Evolutionary conservation across 495 filamentous ascomycete species (phyloP).

Genomic region (Saxophila tyrrhenica): DNA sequence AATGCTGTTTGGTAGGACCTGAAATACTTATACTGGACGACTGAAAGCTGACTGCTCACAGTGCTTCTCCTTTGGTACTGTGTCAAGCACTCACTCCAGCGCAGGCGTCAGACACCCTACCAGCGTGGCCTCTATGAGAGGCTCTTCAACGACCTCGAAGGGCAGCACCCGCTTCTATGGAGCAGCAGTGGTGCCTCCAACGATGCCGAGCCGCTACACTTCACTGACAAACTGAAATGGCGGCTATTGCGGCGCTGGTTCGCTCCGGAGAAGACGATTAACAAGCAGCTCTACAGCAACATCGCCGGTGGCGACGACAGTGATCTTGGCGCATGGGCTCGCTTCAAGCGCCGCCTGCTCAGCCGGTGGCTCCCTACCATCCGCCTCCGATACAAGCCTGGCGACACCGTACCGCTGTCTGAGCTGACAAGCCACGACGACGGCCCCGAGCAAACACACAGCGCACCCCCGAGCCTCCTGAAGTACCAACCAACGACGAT

Average conservation of each 20-base stretch:
- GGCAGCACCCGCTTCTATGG: constrained; percentile 38
- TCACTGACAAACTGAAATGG: constrained; percentile 35
- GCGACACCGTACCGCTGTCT: constrained; percentile 7
- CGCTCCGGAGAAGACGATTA: constrained; percentile 26
- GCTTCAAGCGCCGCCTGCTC: constrained; percentile 35
- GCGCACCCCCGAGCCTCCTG: neutral
- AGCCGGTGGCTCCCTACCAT: constrained; percentile 35
- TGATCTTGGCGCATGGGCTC: constrained; percentile 33
- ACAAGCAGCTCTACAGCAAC: constrained; percentile 11
- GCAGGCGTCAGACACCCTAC: constrained; percentile 35
- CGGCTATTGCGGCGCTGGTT: constrained; percentile 37
- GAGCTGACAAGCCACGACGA: constrained; percentile 4
- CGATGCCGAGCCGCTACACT: constrained; percentile 29
- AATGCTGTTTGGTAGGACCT: constrained; percentile 24
- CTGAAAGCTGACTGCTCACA: neutral
- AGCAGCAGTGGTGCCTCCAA: constrained; percentile 36
- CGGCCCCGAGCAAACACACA: neutral
- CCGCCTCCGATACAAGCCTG: constrained; percentile 15
- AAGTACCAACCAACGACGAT: constrained; percentile 20
- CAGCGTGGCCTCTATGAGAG: constrained; percentile 42
- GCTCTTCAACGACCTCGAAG: constrained; percentile 37
- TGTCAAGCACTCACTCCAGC: constrained; percentile 39
- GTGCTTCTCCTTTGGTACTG: constrained; percentile 38
- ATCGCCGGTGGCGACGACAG: constrained; percentile 19
- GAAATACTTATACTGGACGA: too few relatives aligned